Base-by-base conservation (phyloP, 345 rosid genomes). In the Sisymbrium irio region DNA sequence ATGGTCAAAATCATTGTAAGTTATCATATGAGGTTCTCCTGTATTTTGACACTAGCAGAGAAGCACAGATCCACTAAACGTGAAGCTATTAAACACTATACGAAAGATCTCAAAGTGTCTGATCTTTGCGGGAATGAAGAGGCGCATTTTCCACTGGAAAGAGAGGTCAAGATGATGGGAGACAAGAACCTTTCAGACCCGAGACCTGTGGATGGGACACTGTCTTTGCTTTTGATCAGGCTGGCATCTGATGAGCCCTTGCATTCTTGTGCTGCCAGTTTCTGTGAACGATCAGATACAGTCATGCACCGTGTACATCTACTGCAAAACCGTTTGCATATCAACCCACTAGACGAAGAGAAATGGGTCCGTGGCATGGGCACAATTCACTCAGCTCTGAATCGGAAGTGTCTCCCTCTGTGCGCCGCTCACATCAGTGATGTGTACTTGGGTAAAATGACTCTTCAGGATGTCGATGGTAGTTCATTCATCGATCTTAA, bases 111-210 rank as follows among this genome's bases (percentile, higher is more conserved):
- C 86, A 88, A 78, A 74, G 84, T 86, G 72, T 60, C 36, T 22
- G 89, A 82, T 73, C 27, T 55, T 57, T 78, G 83, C 46, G 91
- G 87, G 59, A 76, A 72, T 49, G 89, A 87, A 69, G 88, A 89
- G 63, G 59, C 60, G 18, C 64, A 88, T 83, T 94, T 91, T 58
- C 98, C 98, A 10, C 66, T 85, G 0, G 98, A 91, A 71, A 91
- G 79, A 82, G 90, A 84, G 74, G 87, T 89, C 35, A 94, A 87
- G 87, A 94, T 94, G 96, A 89, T 91, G 95, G 97, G 98, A 74
- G 96, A 89, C 73, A 84, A 79, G 67, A 86, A 83, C 71, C 93
- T 94, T 73, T 78, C 89, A 6, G 89, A 91, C 64, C 97, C 95
- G 6, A 88, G 69, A 76, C 97, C 97, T 36, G 96, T 88, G 36